Percentiles rank a stretch among this genome's conserved stretches.
These are phyloP conservation scores for Aspergillus nidulans DNA, from an alignment of 495 filamentous ascomycete species.

Conservation along the genomic window DNA sequence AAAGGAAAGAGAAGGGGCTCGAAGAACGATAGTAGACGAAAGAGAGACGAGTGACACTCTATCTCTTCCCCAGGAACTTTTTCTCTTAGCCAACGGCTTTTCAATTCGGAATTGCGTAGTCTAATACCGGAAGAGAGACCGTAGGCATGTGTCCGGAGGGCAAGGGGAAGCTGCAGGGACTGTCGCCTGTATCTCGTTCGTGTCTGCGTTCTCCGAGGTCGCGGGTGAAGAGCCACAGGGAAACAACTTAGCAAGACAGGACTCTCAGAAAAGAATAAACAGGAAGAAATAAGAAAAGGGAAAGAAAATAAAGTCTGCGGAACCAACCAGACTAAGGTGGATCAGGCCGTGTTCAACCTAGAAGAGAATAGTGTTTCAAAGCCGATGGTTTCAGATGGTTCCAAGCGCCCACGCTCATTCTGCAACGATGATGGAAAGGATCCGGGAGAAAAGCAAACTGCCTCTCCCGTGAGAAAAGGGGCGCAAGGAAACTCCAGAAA, in stretches of 20 bases:
- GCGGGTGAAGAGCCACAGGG: slow-evolving; percentile 12
- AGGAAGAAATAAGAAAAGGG: slow-evolving; percentile 6
- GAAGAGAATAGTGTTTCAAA: slow-evolving; percentile 23
- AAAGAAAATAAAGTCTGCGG: slow-evolving; percentile 16
- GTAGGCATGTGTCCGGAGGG: slow-evolving; percentile 20
- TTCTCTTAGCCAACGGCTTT: slow-evolving; percentile 28
- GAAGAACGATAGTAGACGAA: slow-evolving; percentile 13
- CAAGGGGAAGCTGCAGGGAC: slow-evolving; percentile 39
- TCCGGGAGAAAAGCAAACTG: slow-evolving; percentile 14
- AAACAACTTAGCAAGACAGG: slow-evolving; percentile 9
- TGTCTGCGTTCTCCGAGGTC: slow-evolving; percentile 11
- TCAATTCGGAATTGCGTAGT: slow-evolving; percentile 38
- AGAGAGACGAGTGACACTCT: slow-evolving; percentile 19
- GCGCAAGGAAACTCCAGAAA: slow-evolving; percentile 15
- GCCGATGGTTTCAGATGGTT: slow-evolving; percentile 23
- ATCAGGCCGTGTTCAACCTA: slow-evolving; percentile 20
- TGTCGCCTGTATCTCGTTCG: slow-evolving; percentile 16
- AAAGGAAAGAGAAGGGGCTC: neutral
- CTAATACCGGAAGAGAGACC: slow-evolving; percentile 17
- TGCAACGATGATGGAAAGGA: slow-evolving; percentile 15
- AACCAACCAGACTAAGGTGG: slow-evolving; percentile 20
- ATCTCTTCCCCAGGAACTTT: slow-evolving; percentile 19
- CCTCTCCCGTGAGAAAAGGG: neutral
- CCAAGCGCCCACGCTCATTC: slow-evolving; percentile 20
- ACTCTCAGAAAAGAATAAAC: slow-evolving; percentile 10